Evolutionary conservation across 768 basidiomycete genomes (phyloP).

Genomic region (Mycena metata): DNA sequence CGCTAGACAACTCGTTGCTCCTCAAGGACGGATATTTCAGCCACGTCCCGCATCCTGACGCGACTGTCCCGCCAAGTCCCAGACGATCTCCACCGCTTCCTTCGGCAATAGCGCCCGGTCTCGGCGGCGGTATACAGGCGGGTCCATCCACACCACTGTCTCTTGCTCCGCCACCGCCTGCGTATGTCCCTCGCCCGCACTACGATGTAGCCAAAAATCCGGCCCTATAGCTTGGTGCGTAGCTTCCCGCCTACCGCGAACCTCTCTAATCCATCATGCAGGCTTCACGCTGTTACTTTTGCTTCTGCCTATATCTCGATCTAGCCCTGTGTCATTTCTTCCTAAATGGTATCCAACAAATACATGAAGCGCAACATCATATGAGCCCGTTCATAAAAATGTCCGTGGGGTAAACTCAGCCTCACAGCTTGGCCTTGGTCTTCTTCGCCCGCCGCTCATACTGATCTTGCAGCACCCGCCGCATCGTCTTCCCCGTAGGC

Average conservation of each 20-base stretch:
- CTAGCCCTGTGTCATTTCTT: slow-evolving; percentile 2
- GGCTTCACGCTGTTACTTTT: background rate
- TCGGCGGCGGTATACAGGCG: background rate
- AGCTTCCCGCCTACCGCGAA: background rate
- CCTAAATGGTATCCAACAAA: slow-evolving; percentile 12
- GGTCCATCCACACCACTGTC: background rate
- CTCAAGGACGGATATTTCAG: slow-evolving; percentile 40
- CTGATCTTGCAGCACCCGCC: slow-evolving; percentile 70
- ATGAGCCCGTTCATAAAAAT: background rate
- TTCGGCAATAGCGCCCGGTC: slow-evolving; percentile 9
- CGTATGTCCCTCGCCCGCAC: slow-evolving; percentile 16
- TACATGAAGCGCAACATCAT: slow-evolving; percentile 1
- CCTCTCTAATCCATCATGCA: slow-evolving; percentile 1
- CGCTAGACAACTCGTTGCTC: slow-evolving; percentile 44
- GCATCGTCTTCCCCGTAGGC: slow-evolving; percentile 79
- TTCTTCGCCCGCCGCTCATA: slow-evolving; percentile 55
- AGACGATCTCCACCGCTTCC: background rate
- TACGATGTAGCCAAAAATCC: background rate
- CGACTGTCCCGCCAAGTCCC: slow-evolving; percentile 5
- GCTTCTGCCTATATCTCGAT: slow-evolving; percentile 12
- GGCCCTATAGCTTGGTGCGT: slow-evolving; percentile 8
- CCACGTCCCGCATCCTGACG: slow-evolving; percentile 19
- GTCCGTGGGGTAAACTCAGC: background rate
- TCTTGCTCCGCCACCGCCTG: slow-evolving; percentile 25
- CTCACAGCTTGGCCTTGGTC: slow-evolving; percentile 44